These are phyloP conservation scores for Verticillium tricorpus DNA, from an alignment of 2,329 filamentous ascomycete species.

Conservation along the genomic window DNA sequence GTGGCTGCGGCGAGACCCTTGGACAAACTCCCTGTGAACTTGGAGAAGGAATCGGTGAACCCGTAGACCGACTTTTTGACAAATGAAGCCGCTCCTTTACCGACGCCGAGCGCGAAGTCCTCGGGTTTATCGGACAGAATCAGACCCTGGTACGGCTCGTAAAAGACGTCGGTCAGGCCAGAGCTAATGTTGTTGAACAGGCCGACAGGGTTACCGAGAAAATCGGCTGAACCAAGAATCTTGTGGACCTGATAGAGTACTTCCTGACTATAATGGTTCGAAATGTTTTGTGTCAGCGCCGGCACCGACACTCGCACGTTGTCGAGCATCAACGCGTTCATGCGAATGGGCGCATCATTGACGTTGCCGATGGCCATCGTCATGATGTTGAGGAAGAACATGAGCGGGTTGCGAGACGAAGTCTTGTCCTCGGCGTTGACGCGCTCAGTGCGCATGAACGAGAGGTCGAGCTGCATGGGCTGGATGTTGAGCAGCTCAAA, in stretches of 20 bases:
- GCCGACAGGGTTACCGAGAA: constrained; percentile 94
- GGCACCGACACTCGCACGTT: constrained; percentile 88
- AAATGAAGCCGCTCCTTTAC: constrained; percentile 93
- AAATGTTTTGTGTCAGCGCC: constrained; percentile 78
- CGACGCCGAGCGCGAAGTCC: constrained; percentile 90
- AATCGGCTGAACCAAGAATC: constrained; percentile 94
- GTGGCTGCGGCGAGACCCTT: constrained; percentile 95
- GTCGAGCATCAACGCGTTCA: constrained; percentile 91
- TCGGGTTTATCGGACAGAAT: constrained; percentile 95
- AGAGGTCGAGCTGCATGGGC: constrained; percentile 95
- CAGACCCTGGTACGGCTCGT: constrained; percentile 96
- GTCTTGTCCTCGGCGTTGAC: constrained; percentile 96
- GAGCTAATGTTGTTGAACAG: constrained; percentile 98
- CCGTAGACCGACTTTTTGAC: constrained; percentile 99
- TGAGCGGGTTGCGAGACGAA: constrained; percentile 85
- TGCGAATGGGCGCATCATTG: constrained; percentile 90
- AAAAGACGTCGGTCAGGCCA: constrained; percentile 96
- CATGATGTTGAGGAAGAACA: constrained; percentile 98
- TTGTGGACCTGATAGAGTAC: constrained; percentile 95
- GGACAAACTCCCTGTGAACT: constrained; percentile 94
- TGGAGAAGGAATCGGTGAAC: constrained; percentile 94
- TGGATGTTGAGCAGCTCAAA: constrained; percentile 96
- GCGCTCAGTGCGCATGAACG: constrained; percentile 92
- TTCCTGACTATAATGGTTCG: constrained; percentile 95
- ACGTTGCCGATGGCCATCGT: constrained; percentile 99